Conservation (phyloP, 768 basidiomycete species). For the Cubamyces sp. region DNA sequence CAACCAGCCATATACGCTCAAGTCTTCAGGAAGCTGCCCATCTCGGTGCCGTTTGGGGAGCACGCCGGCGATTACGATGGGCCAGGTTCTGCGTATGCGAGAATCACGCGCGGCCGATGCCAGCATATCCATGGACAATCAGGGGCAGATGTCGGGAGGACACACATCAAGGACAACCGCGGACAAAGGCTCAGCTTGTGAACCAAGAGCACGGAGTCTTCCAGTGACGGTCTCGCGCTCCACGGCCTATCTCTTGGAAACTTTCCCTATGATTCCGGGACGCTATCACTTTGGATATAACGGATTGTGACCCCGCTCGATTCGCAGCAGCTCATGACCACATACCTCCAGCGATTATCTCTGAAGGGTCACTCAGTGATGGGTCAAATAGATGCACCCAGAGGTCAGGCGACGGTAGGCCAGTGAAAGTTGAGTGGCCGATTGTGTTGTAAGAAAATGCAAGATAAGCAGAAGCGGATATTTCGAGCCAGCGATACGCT, state of each 20-base stretch:
- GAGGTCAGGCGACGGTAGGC: too few relatives aligned
- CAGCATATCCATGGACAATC: too few relatives aligned
- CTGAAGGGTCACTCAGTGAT: too few relatives aligned
- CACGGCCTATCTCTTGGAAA: background rate
- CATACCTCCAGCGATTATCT: too few relatives aligned
- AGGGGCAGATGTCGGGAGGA: too few relatives aligned
- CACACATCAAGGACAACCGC: background rate
- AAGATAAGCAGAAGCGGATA: too few relatives aligned
- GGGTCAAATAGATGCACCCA: too few relatives aligned
- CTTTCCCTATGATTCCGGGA: background rate
- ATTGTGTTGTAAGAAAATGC: too few relatives aligned
- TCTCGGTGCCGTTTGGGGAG: background rate
- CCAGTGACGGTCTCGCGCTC: background rate
- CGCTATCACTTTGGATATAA: background rate
- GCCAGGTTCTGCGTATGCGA: background rate
- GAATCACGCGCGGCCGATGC: too few relatives aligned
- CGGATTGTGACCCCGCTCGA: background rate
- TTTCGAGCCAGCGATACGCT: too few relatives aligned
- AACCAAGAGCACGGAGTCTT: background rate
- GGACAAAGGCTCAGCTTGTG: background rate
- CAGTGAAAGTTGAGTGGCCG: too few relatives aligned
- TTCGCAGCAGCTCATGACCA: background rate
- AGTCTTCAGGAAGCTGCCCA: background rate
- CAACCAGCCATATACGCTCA: slow-evolving; percentile 6
- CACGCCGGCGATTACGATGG: background rate